A percentile compares a stretch with the other conserved stretches of the same genome.
phyloP scores from a whole-genome alignment of 1,284 basidiomycete genomes.

The Anthracocystis panici-leucophaei region DNA sequence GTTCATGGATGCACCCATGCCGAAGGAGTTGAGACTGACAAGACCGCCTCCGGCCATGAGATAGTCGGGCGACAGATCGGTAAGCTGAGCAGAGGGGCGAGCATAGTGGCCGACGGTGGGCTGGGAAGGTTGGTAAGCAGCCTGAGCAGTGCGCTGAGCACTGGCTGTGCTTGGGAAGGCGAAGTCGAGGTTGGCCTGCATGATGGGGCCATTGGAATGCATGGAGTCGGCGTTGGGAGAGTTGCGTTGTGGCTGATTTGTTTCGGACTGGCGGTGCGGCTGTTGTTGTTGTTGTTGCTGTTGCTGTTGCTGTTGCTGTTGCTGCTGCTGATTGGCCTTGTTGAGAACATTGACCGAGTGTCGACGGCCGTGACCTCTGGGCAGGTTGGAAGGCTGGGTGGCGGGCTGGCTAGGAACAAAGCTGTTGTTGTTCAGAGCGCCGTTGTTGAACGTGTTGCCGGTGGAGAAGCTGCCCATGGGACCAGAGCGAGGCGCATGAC shows the following conservation, averaged over 20 bases:
- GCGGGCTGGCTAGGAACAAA: conserved; percentile 33
- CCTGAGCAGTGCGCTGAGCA: conserved; percentile 33
- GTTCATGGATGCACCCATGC: conserved; percentile 46
- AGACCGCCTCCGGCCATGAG: conserved; percentile 68
- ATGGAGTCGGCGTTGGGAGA: conserved; percentile 36
- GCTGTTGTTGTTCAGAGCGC: conserved; percentile 33
- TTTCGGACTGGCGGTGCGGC: conserved; percentile 2
- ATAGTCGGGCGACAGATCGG: conserved; percentile 64
- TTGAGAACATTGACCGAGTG: conserved; percentile 88
- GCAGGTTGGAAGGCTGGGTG: conserved; percentile 33
- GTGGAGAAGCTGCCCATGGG: conserved; percentile 74
- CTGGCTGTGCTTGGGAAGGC: conserved; percentile 55
- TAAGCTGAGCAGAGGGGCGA: conserved; percentile 65
- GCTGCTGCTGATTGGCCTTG: conserved; percentile 65
- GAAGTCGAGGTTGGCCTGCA: conserved; percentile 59
- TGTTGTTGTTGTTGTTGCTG: conserved; percentile 21
- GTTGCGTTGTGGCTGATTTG: conserved; percentile 58
- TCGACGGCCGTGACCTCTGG: conserved; percentile 85
- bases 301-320: conserved; percentile 31
- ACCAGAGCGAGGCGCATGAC: conserved; percentile 75
- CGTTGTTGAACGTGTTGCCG: conserved; percentile 23
- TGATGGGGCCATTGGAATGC: conserved; percentile 31
- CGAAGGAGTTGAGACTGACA: conserved; percentile 56
- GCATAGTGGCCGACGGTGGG: conserved; percentile 51
- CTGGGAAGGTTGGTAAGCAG: conserved; percentile 37